A percentile compares a stretch with the other conserved stretches of the same genome.
Conservation (phyloP, 1,139 yeast species). For the Candida labiduridarum region DNA sequence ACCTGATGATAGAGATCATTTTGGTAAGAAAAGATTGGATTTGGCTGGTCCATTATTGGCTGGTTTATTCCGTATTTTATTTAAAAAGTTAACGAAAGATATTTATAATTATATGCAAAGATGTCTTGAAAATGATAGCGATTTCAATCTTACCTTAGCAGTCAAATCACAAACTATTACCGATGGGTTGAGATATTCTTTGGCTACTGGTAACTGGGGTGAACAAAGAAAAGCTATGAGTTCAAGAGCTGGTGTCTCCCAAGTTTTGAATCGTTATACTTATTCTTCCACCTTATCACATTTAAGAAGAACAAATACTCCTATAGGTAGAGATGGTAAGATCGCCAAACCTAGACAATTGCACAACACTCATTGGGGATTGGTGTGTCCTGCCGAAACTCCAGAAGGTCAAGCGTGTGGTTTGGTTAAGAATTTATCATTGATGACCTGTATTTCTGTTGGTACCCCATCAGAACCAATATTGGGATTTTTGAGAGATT, state of each 20-base stretch:
- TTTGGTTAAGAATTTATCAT: constrained; percentile 89
- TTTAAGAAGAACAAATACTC: constrained; percentile 97
- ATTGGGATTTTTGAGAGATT: constrained; percentile 89
- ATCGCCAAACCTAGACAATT: constrained; percentile 97
- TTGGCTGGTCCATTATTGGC: constrained; percentile 98
- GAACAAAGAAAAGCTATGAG: constrained; percentile 99
- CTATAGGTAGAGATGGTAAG: constrained; percentile 98
- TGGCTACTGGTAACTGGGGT: constrained; percentile 99
- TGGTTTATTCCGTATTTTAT: constrained; percentile 88
- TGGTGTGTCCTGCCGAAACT: constrained; percentile 99
- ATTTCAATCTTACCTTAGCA: constrained; percentile 92
- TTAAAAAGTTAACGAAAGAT: constrained; percentile 91
- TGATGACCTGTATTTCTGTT: constrained; percentile 97
- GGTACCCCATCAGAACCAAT: constrained; percentile 98
- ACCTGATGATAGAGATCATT: constrained; percentile 99
- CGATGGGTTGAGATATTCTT: constrained; percentile 93
- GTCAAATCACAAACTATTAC: constrained; percentile 97
- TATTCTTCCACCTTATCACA: constrained; percentile 97
- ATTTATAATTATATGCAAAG: constrained; percentile 98
- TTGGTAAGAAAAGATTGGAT: constrained; percentile 97
- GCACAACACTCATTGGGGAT: constrained; percentile 99
- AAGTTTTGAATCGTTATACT: constrained; percentile 95
- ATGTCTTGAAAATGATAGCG: constrained; percentile 97
- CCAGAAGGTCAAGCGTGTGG: constrained; percentile 99
- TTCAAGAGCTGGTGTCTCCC: constrained; percentile 98